Conservation (phyloP, 345 rosid species). For the Linum usitatissimum region DNA sequence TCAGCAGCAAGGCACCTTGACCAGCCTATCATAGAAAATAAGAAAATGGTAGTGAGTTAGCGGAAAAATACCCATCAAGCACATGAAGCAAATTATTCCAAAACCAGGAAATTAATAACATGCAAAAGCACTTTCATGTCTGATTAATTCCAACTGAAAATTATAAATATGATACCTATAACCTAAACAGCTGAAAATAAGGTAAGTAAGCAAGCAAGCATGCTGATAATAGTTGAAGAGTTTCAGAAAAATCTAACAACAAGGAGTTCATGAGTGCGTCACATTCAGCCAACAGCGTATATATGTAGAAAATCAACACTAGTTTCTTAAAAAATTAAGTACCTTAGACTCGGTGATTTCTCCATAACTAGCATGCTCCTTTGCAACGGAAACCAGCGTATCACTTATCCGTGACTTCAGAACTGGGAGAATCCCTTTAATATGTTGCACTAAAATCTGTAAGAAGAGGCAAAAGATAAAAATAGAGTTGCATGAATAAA, state of each 20-base stretch:
- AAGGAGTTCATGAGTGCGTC: no score
- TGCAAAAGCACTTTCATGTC: no score
- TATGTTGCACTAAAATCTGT: conserved; percentile 86
- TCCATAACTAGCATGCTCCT: conserved; percentile 91
- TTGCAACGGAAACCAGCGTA: conserved; percentile 62
- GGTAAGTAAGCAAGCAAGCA: no score
- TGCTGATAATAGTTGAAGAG: no score
- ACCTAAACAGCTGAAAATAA: no score
- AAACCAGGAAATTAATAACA: neutral
- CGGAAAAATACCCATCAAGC: no score
- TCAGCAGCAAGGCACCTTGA: conserved; percentile 24
- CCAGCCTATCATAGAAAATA: conserved; percentile 20
- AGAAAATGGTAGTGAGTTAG: neutral
- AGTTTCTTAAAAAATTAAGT: conserved; percentile 6
- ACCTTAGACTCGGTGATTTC: conserved; percentile 85
- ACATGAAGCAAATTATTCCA: neutral
- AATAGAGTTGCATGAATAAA: no score
- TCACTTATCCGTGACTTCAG: conserved; percentile 67
- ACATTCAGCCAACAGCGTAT: no score
- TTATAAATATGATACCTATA: no score
- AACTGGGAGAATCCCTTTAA: conserved; percentile 69
- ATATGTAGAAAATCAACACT: neutral
- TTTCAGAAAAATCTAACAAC: no score
- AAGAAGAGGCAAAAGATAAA: conserved; percentile 3
- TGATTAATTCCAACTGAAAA: no score